Evolutionary conservation across 2,329 filamentous ascomycete genomes (phyloP).

Genomic region (Talaromyces sp.): DNA sequence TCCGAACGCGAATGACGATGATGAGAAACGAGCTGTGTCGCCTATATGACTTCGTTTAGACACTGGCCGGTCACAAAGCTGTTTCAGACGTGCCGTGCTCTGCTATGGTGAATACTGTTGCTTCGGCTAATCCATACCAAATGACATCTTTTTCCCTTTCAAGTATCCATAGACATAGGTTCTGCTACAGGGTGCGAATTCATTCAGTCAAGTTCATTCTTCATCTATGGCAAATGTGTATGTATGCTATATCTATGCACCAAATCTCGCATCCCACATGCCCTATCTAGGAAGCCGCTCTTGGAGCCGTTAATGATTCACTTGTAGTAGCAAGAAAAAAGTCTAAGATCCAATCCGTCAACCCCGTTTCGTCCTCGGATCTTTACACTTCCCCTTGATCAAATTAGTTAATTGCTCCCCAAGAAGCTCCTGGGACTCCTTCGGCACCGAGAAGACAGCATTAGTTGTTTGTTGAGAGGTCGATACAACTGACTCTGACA

Average conservation of each 20-base stretch:
- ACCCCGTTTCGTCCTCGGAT: not conserved
- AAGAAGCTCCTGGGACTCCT: conserved; percentile 5
- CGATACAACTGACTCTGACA: conserved; percentile 3
- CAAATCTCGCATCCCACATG: not conserved
- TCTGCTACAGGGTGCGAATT: no score
- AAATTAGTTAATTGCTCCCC: conserved; percentile 15
- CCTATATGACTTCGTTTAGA: not conserved
- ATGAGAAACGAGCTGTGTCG: not conserved
- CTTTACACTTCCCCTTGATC: conserved; percentile 11
- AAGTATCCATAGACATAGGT: not conserved
- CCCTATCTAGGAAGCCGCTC: not conserved
- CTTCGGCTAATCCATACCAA: not conserved
- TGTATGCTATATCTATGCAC: conserved; percentile 2
- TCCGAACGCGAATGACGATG: not conserved
- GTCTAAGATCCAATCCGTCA: not conserved
- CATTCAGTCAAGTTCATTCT: not conserved
- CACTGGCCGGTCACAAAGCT: not conserved
- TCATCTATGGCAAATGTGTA: not conserved
- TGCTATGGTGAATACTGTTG: not conserved
- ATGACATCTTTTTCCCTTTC: not conserved
- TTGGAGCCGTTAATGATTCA: no score
- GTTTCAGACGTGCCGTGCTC: not conserved
- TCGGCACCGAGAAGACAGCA: conserved; percentile 17
- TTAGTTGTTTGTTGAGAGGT: conserved; percentile 16
- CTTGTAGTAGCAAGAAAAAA: not conserved